Evolutionary conservation across 768 basidiomycete species (phyloP), one percentile per base, ranked within the genome.

Genomic region (Hygrocybe punicea): DNA sequence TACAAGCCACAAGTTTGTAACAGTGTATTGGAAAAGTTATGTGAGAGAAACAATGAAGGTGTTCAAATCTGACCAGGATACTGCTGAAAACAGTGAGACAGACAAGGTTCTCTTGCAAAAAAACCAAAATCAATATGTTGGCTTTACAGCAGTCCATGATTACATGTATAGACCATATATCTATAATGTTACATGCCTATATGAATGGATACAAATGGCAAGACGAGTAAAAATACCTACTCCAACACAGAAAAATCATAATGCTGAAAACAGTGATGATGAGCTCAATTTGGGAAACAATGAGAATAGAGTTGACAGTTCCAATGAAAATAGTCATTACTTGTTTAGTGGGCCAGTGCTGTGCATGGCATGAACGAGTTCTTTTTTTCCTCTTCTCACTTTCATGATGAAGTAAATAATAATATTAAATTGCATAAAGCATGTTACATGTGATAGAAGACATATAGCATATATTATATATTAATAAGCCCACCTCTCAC

Each of bases 121-220:
- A 29, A 29, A 29, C 29, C 29, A 29, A 29, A 29, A 29, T 29
- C 29, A 29, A 16, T 42, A 42, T 42, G 40, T 42, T 42, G 40
- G 16, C 14, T 42, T 16, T 42, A 4, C 16, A 4, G 40, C 40
- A 16, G 40, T 23, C 5, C 23, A 11, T 19, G 67, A 69, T 45
- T 69, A 70, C 53, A 65, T 61, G 19, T 67, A 59, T 53, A 42
- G 71, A 24, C 63, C 71, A 13, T n/a, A 33, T 10, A 37, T 54
- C 25, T 57, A 65, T 13, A 60, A 66, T 10, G 3, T 58, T 58
- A 44, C 66, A 24, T 59, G 34, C 55, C 51, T 72, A 23, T 72
- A 72, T 63, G 67, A 71, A 23, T 70, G 64, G 65, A 55, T 67
- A 25, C 25, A 49, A 16, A 54, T 11, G 10, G 16, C 42, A n/a